These are phyloP conservation scores for Macadamia tetraphylla DNA, from an alignment of 164 flowering plant species.

Conservation along the genomic window DNA sequence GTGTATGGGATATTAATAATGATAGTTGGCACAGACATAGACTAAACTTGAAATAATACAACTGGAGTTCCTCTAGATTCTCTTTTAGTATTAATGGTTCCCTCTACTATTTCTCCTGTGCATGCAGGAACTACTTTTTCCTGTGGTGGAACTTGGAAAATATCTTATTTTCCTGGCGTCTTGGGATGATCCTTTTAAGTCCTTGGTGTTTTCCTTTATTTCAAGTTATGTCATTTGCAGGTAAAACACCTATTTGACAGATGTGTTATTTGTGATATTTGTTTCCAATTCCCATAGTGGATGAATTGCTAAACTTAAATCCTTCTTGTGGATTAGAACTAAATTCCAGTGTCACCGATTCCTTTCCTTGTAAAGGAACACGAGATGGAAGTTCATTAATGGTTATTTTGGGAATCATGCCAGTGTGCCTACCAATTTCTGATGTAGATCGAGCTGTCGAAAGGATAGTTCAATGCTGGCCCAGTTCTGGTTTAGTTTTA, in stretches of 20 bases:
- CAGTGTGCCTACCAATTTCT: background rate
- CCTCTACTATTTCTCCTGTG: slow-evolving; percentile 4
- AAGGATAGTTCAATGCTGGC: too few relatives aligned
- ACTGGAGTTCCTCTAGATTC: background rate
- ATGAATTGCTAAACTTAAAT: background rate
- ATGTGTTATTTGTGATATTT: background rate
- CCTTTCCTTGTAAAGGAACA: too few relatives aligned
- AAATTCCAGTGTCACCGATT: too few relatives aligned
- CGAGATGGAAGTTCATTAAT: too few relatives aligned
- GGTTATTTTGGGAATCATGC: background rate
- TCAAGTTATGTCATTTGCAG: slow-evolving; percentile 54
- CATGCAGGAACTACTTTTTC: slow-evolving; percentile 81
- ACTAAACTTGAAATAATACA: background rate
- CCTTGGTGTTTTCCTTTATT: slow-evolving; percentile 51
- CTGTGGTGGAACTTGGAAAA: slow-evolving; percentile 52
- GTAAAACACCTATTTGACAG: slow-evolving; percentile 24
- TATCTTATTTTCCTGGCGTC: slow-evolving; percentile 43
- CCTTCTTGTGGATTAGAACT: too few relatives aligned
- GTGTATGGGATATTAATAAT: too few relatives aligned
- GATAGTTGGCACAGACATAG: background rate
- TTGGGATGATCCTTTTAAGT: slow-evolving; percentile 84
- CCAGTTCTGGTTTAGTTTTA: too few relatives aligned
- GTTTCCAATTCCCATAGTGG: background rate
- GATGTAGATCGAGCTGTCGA: background rate
- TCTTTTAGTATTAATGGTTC: background rate